A percentile compares a stretch with the other conserved stretches of the same genome.
Evolutionary conservation across 148 eudicot genomes (phyloP).

Genomic region (Rhododendron griersonianum): DNA sequence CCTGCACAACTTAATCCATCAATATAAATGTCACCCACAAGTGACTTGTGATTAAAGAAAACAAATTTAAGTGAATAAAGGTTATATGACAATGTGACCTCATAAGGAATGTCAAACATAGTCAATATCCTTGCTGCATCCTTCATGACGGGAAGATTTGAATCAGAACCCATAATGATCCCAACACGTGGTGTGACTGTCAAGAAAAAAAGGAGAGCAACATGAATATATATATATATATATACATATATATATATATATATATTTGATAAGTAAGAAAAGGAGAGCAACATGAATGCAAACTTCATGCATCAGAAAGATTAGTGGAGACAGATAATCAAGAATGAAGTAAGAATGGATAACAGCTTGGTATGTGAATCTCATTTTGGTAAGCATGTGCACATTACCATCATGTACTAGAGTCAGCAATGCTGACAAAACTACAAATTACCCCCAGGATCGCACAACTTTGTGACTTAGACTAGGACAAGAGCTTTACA

Average conservation of each 20-base stretch:
- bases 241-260: too few species aligned
- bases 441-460: background rate
- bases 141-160: constrained; percentile 56
- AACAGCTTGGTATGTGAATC: background rate
- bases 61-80: background rate
- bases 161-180: constrained; percentile 96
- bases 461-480: background rate
- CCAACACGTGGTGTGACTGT: constrained; percentile 67
- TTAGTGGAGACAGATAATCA: background rate
- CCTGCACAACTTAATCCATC: constrained; percentile 65
- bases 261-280: background rate
- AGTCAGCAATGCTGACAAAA: background rate
- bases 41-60: background rate
- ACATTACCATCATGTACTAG: background rate
- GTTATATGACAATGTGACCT: constrained; percentile 33
- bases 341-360: background rate
- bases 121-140: background rate
- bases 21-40: constrained; percentile 3
- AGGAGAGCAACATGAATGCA: background rate
- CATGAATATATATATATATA: background rate
- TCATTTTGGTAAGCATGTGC: background rate
- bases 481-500: background rate
- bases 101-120: constrained; percentile 64
- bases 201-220: constrained; percentile 12
- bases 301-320: background rate